Evolutionary conservation across 352 stramenopile species (phyloP), one percentile per base, ranked within the genome.

Genomic region (Globisporangium perplexum): DNA sequence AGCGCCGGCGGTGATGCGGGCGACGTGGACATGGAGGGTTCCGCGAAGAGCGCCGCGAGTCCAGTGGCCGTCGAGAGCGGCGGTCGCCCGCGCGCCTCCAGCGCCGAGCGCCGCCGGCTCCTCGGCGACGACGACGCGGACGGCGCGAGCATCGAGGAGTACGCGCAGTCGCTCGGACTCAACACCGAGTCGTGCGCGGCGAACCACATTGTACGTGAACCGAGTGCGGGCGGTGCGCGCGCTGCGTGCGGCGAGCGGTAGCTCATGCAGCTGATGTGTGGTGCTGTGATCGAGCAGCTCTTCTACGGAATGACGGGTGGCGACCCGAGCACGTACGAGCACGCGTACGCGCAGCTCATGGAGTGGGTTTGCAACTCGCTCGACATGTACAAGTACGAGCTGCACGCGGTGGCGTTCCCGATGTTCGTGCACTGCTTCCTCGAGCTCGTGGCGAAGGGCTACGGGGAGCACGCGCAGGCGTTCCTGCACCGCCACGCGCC

Each of bases 341-440:
- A 87, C 7, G 76, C 78, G 53, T 93, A 92, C 60, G 53, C 53
- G 18, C 71, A 77, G 57, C 65, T 93, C n/a, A 46, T 88, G 39
- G 75, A 88, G 41, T 93, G 83, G 83, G 85, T 93, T 47, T 84
- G 75, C 64, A 91, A 90, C 60, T 87, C 83, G 58, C 63, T 93
- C 14, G 83, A 93, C 50, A 88, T 90, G 79, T 90, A 90, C 63
- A 88, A 88, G 52, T 87, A 81, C 61, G 83, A 93, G 60, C 63
- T 93, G 44, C 81, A 93, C 53, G 77, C 73, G 0, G 72, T 93
- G 42, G 66, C 76, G 31, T 93, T 88, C 33, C 83, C 83, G 35
- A 60, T 93, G 50, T 93, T 90, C 53, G 79, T 90, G 45, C 83
- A 92, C 66, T 89, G 77, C 60, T 92, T 83, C 58, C 59, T 93